Percentiles rank a stretch among this genome's conserved stretches.
Evolutionary conservation across 1,284 basidiomycete genomes (phyloP).

Genomic region (Tetrapyrgos nigripes): DNA sequence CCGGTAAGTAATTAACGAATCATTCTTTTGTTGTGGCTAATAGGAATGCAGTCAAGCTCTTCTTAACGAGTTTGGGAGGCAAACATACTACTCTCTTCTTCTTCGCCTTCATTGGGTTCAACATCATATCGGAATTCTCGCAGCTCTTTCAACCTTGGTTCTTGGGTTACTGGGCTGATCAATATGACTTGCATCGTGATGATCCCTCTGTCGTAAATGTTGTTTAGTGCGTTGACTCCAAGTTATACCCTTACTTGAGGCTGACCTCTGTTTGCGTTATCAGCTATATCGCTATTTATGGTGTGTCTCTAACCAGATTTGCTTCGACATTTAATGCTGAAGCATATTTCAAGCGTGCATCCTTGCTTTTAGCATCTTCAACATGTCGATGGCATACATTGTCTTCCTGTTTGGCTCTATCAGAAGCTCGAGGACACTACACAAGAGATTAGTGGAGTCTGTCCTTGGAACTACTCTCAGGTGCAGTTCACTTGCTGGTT

Average conservation of each 20-base stretch:
- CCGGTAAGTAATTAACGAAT: conserved; percentile 33
- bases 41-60: conserved; percentile 33
- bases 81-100: conserved; percentile 24
- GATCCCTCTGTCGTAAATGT: conserved; percentile 42
- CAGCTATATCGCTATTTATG: conserved; percentile 12
- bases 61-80: conserved; percentile 30
- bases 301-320: neutral
- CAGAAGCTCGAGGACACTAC: conserved; percentile 24
- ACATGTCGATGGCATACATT: conserved; percentile 6
- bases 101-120: conserved; percentile 27
- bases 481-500: neutral
- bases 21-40: conserved; percentile 21
- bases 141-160: conserved; percentile 58
- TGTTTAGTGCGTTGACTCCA: conserved; percentile 41
- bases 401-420: conserved; percentile 21
- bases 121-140: conserved; percentile 36
- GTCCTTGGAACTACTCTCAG: conserved; percentile 30
- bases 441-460: conserved; percentile 25
- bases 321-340: neutral
- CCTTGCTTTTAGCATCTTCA: neutral
- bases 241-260: neutral
- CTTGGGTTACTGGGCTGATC: conserved; percentile 58
- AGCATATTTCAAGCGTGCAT: neutral
- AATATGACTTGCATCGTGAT: conserved; percentile 48
- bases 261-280: neutral